Evolutionary conservation across 495 filamentous ascomycete species (phyloP).

Genomic region (Tuber indicum): DNA sequence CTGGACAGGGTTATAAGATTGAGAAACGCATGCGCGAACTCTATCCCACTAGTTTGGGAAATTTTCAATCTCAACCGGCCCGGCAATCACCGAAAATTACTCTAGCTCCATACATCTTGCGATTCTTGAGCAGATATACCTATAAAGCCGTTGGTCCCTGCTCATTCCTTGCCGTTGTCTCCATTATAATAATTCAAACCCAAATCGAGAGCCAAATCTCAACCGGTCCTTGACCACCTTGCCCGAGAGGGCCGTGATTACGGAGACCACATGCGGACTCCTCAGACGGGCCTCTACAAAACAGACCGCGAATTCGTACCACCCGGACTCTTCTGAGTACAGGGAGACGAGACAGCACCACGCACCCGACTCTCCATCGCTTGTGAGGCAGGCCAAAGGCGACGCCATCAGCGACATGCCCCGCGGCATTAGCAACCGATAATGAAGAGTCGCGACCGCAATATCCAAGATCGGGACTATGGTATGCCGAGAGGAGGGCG

Average conservation of each 20-base stretch:
- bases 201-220: conserved; percentile 48
- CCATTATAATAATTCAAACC: conserved; percentile 65
- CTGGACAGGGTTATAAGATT: conserved; percentile 76
- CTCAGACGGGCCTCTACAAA: conserved; percentile 34
- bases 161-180: conserved; percentile 71
- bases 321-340: conserved; percentile 39
- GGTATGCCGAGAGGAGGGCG: conserved; percentile 5
- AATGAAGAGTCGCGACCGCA: conserved; percentile 44
- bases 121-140: conserved; percentile 70
- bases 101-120: conserved; percentile 61
- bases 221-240: conserved; percentile 45
- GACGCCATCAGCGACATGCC: conserved; percentile 68
- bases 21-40: conserved; percentile 89
- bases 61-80: conserved; percentile 7
- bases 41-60: conserved; percentile 58
- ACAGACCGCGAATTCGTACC: conserved; percentile 28
- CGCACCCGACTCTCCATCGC: conserved; percentile 75
- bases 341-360: conserved; percentile 69
- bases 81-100: conserved; percentile 12
- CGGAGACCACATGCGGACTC: conserved; percentile 12
- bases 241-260: conserved; percentile 23
- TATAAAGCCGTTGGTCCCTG: conserved; percentile 66
- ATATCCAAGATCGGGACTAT: conserved; percentile 21
- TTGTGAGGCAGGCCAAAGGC: conserved; percentile 79
- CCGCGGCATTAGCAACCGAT: conserved; percentile 40